Conservation (phyloP, 495 filamentous ascomycete genomes). For the Hyphodiscus hymeniophilus region DNA sequence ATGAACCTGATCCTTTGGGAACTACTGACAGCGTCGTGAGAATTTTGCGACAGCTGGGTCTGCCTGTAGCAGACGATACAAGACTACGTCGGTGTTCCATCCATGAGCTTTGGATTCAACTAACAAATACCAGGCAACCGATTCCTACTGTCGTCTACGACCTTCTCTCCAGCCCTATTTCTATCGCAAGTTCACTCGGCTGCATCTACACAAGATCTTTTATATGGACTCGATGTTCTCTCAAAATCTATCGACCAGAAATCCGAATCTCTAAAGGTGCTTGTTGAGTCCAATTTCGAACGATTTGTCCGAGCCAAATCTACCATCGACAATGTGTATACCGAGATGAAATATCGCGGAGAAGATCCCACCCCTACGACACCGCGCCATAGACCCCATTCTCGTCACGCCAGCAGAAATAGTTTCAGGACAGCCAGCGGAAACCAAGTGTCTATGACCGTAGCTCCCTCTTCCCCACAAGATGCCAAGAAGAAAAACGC, state of each 20-base stretch:
- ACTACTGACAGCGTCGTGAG: conserved; percentile 74
- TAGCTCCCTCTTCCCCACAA: conserved; percentile 17
- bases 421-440: conserved; percentile 49
- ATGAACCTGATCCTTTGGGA: conserved; percentile 88
- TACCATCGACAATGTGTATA: conserved; percentile 96
- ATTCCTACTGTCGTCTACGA: conserved; percentile 89
- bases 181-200: conserved; percentile 82
- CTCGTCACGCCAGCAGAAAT: conserved; percentile 52
- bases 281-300: conserved; percentile 97
- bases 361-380: conserved; percentile 39
- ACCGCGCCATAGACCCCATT: conserved; percentile 40
- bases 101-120: neutral
- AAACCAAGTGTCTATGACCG: conserved; percentile 22
- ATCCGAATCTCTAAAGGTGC: conserved; percentile 85
- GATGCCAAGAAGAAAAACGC: conserved; percentile 72
- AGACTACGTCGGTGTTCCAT: conserved; percentile 52
- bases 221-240: conserved; percentile 72
- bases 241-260: conserved; percentile 93
- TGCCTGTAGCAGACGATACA: conserved; percentile 79
- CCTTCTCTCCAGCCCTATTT: conserved; percentile 87
- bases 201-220: conserved; percentile 69
- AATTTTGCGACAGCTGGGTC: conserved; percentile 61
- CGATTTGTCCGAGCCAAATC: conserved; percentile 93
- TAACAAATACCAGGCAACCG: conserved; percentile 57
- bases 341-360: conserved; percentile 89